Conservation (phyloP, 2,329 filamentous ascomycete genomes). For the Neofusicoccum sp. region DNA sequence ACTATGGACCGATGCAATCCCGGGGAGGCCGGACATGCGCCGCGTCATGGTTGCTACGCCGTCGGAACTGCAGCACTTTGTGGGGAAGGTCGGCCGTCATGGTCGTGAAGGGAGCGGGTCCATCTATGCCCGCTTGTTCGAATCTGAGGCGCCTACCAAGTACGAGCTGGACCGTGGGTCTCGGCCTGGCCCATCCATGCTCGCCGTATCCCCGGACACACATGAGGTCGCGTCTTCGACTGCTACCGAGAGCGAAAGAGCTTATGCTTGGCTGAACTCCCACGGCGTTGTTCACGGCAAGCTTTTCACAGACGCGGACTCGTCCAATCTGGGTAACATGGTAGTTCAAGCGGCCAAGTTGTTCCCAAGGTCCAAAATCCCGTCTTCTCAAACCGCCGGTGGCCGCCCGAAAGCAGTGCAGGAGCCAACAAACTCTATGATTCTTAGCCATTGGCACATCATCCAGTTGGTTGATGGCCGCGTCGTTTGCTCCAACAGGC, state of each 20-base stretch:
- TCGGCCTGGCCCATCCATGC: conserved; percentile 59
- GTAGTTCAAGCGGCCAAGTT: conserved; percentile 79
- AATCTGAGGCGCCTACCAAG: conserved; percentile 74
- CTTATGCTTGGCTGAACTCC: conserved; percentile 86
- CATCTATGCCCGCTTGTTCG: conserved; percentile 84
- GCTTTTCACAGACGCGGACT: conserved; percentile 61
- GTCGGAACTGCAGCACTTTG: conserved; percentile 74
- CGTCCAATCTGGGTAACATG: conserved; percentile 66
- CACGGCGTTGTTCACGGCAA: conserved; percentile 88
- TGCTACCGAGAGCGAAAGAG: conserved; percentile 62
- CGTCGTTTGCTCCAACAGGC: conserved; percentile 79
- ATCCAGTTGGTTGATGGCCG: conserved; percentile 78
- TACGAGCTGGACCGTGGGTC: conserved; percentile 68
- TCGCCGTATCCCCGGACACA: conserved; percentile 75
- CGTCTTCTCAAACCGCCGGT: conserved; percentile 63
- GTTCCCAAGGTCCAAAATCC: conserved; percentile 70
- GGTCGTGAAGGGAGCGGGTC: conserved; percentile 77
- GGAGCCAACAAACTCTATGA: conserved; percentile 75
- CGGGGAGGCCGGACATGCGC: conserved; percentile 66
- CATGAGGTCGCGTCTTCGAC: conserved; percentile 51
- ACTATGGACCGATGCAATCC: conserved; percentile 75
- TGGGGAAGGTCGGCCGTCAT: conserved; percentile 71
- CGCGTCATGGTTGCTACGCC: conserved; percentile 79
- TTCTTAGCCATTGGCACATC: conserved; percentile 91
- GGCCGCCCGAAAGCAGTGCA: conserved; percentile 64